Evolutionary conservation across 2,329 filamentous ascomycete species (phyloP).

Genomic region (Chrysoporthe puriensis): DNA sequence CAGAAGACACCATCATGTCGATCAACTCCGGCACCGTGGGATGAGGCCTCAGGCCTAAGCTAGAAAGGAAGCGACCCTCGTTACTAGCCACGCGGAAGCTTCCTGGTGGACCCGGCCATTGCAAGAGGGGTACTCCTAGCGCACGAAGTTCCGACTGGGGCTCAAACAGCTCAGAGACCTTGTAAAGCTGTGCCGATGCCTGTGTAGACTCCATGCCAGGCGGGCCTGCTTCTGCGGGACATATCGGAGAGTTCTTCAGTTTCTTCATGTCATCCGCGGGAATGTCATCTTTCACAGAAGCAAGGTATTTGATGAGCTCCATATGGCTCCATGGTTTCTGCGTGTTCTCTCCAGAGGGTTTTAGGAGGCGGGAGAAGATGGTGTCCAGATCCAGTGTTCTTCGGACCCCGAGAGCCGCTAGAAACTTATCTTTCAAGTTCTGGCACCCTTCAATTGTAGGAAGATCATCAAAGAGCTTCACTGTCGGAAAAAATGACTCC

Average conservation of each 20-base stretch:
- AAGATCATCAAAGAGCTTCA: slow-evolving; percentile 92
- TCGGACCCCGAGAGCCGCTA: slow-evolving; percentile 81
- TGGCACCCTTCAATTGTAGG: slow-evolving; percentile 78
- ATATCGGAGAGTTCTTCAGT: slow-evolving; percentile 77
- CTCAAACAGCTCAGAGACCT: slow-evolving; percentile 79
- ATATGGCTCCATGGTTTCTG: slow-evolving; percentile 83
- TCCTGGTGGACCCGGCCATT: slow-evolving; percentile 74
- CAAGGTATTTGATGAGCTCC: slow-evolving; percentile 91
- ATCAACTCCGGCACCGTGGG: slow-evolving; percentile 77
- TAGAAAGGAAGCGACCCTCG: slow-evolving; percentile 75
- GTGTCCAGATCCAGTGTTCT: slow-evolving; percentile 95
- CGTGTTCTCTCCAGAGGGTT: slow-evolving; percentile 57
- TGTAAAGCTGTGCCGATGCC: slow-evolving; percentile 62
- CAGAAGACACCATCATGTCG: slow-evolving; percentile 71
- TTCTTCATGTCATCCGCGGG: slow-evolving; percentile 79
- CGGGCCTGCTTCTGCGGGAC: slow-evolving; percentile 72
- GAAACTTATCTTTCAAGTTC: slow-evolving; percentile 87
- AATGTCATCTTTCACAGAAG: slow-evolving; percentile 88
- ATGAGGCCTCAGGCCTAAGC: slow-evolving; percentile 72
- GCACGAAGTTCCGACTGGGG: slow-evolving; percentile 72
- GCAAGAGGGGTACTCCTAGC: slow-evolving; percentile 74
- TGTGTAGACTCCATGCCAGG: slow-evolving; percentile 57
- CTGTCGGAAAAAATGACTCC: slow-evolving; percentile 91
- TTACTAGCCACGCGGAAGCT: slow-evolving; percentile 65
- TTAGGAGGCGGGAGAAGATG: slow-evolving; percentile 85